Conservation (phyloP, 2,329 filamentous ascomycete species). For the Botrytis pseudocinerea region DNA sequence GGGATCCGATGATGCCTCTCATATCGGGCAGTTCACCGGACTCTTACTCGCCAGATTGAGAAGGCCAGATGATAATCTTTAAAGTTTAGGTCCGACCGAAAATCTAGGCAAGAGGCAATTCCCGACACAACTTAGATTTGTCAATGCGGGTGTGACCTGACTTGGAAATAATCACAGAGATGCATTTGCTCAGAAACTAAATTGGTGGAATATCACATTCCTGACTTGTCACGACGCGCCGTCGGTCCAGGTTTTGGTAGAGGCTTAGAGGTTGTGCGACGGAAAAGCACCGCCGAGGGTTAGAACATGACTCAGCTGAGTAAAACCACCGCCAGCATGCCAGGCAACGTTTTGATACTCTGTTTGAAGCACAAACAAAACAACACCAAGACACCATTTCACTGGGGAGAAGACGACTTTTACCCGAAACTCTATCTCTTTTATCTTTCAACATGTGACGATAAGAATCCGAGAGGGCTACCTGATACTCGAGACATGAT, state of each 20-base stretch:
- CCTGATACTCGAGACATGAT: neutral
- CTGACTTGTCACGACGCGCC: conserved; percentile 7
- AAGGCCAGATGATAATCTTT: conserved; percentile 22
- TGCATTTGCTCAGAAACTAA: neutral
- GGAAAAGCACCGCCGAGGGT: neutral
- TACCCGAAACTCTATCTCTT: neutral
- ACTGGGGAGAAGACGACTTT: neutral
- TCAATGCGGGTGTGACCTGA: conserved; percentile 20
- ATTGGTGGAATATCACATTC: neutral
- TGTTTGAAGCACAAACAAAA: neutral
- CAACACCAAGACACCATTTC: neutral
- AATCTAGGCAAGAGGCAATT: conserved; percentile 1
- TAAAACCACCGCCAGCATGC: neutral
- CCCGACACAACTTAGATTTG: neutral
- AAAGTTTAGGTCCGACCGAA: conserved; percentile 9
- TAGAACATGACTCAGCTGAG: conserved; percentile 13
- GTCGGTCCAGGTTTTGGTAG: neutral
- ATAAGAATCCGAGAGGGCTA: conserved; percentile 7
- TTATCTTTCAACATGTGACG: conserved; percentile 19
- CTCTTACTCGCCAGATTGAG: neutral
- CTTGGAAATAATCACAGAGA: neutral
- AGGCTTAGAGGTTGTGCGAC: conserved; percentile 10
- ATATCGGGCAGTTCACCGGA: conserved; percentile 9
- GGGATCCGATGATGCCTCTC: neutral
- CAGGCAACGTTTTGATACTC: neutral